phyloP scores from a whole-genome alignment of 2,329 filamentous ascomycete species.

The Fusarium neocosmosporiellum region DNA sequence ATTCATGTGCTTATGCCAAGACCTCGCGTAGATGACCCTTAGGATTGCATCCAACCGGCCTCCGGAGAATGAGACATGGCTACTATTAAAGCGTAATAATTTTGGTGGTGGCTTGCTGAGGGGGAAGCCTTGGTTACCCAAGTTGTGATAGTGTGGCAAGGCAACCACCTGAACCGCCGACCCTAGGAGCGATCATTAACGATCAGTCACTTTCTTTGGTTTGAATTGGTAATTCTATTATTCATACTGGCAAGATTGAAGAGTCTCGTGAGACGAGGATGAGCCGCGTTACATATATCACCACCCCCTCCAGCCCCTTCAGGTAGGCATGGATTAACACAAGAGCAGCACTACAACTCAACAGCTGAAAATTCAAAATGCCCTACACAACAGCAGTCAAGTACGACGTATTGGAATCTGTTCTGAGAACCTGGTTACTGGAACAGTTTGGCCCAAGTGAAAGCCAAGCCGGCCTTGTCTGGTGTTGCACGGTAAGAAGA shows the following conservation, averaged over 20 bases:
- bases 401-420: neutral
- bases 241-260: neutral
- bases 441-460: neutral
- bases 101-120: neutral
- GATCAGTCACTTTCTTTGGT: neutral
- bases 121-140: neutral
- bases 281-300: neutral
- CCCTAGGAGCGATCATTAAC: too few relatives aligned
- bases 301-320: neutral
- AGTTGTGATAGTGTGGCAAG: neutral
- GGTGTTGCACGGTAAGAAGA: neutral
- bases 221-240: neutral
- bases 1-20: neutral
- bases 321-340: accelerated
- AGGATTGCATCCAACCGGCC: neutral
- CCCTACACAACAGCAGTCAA: neutral
- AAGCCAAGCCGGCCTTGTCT: neutral
- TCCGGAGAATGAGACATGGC: neutral
- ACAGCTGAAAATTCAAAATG: neutral
- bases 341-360: neutral
- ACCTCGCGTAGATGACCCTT: neutral
- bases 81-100: neutral
- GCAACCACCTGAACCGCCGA: too few relatives aligned
- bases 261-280: neutral
- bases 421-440: neutral